These are phyloP conservation scores for Lichina pygmaea DNA, from an alignment of 495 filamentous ascomycete genomes.

Conservation along the genomic window DNA sequence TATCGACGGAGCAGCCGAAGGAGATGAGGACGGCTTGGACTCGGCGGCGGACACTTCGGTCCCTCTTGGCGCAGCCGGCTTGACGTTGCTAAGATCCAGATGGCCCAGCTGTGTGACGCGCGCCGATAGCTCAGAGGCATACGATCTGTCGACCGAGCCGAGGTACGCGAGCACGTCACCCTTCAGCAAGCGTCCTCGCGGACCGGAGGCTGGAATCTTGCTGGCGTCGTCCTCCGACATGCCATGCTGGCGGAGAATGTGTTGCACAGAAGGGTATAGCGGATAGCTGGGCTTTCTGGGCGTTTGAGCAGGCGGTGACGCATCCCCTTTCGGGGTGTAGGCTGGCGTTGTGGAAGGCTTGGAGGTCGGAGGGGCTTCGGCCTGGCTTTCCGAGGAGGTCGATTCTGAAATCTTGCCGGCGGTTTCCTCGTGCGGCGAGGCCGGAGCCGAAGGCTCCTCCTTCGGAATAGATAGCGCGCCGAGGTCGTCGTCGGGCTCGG, in stretches of 20 bases:
- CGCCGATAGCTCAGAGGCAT: conserved; percentile 37
- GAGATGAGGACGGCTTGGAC: conserved; percentile 5
- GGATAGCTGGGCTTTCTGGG: conserved; percentile 48
- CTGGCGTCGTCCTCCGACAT: conserved; percentile 41
- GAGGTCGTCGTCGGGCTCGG: conserved; percentile 50
- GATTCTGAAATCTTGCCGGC: conserved; percentile 5
- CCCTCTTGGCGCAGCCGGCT: conserved; percentile 20
- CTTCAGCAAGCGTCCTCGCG: conserved; percentile 74
- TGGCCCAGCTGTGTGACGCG: conserved; percentile 49
- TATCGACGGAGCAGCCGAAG: conserved; percentile 9
- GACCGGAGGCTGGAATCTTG: conserved; percentile 67
- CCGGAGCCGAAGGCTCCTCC: conserved; percentile 20
- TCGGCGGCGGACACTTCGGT: background rate
- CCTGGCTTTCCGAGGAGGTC: conserved; percentile 8
- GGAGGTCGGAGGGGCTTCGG: conserved; percentile 9
- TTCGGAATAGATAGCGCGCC: conserved; percentile 36
- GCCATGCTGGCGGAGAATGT: conserved; percentile 51
- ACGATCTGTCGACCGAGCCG: conserved; percentile 40
- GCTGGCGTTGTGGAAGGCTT: conserved; percentile 9
- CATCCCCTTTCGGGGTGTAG: conserved; percentile 12
- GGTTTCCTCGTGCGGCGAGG: conserved; percentile 11
- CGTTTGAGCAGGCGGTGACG: background rate
- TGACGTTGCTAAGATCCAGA: conserved; percentile 87
- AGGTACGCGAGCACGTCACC: conserved; percentile 85
- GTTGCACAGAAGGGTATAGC: conserved; percentile 61